Evolutionary conservation across 116 monocot genomes (phyloP), one percentile per base, ranked within the genome.

Genomic region (Cymodocea nodosa): DNA sequence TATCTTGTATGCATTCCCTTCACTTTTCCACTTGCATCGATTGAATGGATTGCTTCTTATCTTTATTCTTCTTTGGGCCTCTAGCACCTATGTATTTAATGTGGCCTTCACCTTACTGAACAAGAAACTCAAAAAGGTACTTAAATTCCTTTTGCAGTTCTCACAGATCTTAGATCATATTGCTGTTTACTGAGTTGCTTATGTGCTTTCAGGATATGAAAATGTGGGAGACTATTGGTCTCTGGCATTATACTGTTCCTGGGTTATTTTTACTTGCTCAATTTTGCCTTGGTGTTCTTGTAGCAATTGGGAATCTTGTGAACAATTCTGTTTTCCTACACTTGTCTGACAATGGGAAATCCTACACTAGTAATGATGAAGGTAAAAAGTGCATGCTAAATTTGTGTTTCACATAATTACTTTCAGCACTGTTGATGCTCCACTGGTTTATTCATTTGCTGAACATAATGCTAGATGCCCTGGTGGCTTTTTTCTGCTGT

Each of bases 171-270:
- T 40, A 63, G 11, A n/a, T 3, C 44, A 4, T 40, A 19, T 30
- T 8, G 44, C 18, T 44, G n/a, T 63, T 19, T 48, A 63, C 40
- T 20, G 18, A 44, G n/a, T 22, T 44, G 0, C 3, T 49, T 15
- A 30, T 55, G n/a, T 69, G 39, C 51, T 72, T 66, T 63, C 78
- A 97, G 97, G 97, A 97, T 74, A 88, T 91, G 91, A 81, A 88
- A 77, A 80, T 97, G 35, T 97, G 97, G 97, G 97, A 97, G 76
- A 97, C 91, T 35, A 77, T 97, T 78, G 97, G 97, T 53, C 75
- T 97, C 53, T 97, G 97, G 97, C 97, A 88, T 65, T 97, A 91
- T 63, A 77, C 91, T 62, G 81, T 91, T 80, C 97, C 97, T 58
- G 91, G 91, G 13, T 82, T 97, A 23, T 97, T 88, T 82, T 60